Evolutionary conservation across 1,284 basidiomycete genomes (phyloP).

Genomic region (Microbotryum silenes-acaulis): DNA sequence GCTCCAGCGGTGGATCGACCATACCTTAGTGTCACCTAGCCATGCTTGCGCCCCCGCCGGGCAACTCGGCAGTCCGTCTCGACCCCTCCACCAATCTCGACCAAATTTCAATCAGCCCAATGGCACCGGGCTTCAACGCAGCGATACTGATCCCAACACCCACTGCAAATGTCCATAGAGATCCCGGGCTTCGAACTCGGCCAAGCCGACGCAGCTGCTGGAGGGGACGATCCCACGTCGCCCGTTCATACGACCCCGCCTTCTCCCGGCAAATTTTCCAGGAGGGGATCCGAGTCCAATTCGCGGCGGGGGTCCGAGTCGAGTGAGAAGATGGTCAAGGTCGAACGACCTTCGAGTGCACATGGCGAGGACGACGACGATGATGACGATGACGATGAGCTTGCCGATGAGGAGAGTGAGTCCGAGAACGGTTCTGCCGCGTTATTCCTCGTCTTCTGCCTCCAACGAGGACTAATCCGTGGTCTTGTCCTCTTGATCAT

Average conservation of each 20-base stretch:
- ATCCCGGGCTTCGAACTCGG: slow-evolving; percentile 37
- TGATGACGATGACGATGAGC: slow-evolving; percentile 19
- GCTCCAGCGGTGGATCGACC: not conserved
- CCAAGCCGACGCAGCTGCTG: slow-evolving; percentile 9
- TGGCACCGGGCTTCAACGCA: too few species aligned
- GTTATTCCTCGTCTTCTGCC: not conserved
- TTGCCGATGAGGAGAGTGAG: slow-evolving; percentile 33
- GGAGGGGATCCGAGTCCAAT: slow-evolving; percentile 2
- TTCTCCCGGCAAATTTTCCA: not conserved
- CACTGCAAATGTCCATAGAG: slow-evolving; percentile 8
- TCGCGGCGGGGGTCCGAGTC: slow-evolving; percentile 27
- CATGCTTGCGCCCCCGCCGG: too few species aligned
- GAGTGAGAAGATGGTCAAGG: slow-evolving; percentile 34
- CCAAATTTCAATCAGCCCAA: too few species aligned
- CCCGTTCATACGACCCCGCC: not conserved
- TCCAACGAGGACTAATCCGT: not conserved
- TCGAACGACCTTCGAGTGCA: slow-evolving; percentile 22
- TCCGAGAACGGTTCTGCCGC: not conserved
- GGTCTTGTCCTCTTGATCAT: too few species aligned
- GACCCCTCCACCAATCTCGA: too few species aligned
- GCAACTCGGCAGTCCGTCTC: too few species aligned
- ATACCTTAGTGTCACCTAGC: not conserved
- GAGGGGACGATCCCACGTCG: not conserved
- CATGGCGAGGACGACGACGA: slow-evolving; percentile 12
- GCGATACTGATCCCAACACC: too few species aligned